Base-by-base conservation (phyloP, 768 basidiomycete species). In the Tricholoma flavovirens region DNA sequence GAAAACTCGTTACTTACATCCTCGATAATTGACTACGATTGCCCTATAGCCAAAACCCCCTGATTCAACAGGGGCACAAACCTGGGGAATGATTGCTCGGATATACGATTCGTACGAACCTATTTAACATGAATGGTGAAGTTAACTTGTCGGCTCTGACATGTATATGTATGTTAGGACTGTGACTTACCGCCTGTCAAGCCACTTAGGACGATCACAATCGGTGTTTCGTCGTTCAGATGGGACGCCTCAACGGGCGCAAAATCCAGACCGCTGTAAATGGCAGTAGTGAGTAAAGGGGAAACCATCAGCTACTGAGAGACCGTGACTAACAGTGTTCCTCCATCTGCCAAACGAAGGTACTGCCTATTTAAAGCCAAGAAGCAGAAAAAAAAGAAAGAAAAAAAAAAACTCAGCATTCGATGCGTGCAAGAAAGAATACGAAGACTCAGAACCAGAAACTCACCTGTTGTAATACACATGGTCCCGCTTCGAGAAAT, bases 91-190 rank as follows among this genome's bases (percentile, higher is more conserved):
- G 40, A 96, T 79, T 33, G 88, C 83, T 59, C 92, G 78, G 35
- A 96, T 88, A 65, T 96, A 98, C 14, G 85, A 77, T 76, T 95
- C 95, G 66, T 95, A 83, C 17, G 90, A 91, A 35, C 90, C 89
- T 90, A 59, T 51, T 12, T n/a, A n/a, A n/a, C n/a, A n/a, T n/a
- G n/a, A 26, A 40, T 10, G 49, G 51, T 26, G 48, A 48, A 15
- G 24, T 43, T 9, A 43, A 24, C 21, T 7, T 15, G 46, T 15
- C 43, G 14, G n/a, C 51, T 15, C 15, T 42, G 32, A 53, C 11
- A 57, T 26, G 9, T 24, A 36, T 36, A n/a, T 17, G 17, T 35
- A 32, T 40, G 9, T 5, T 17, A 49, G 9, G 12, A n/a, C 9
- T 5, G 6, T 30, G 17, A 42, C 49, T 40, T 53, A 77, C 79